A percentile compares a stretch with the other conserved stretches of the same genome.
Evolutionary conservation across 768 basidiomycete genomes (phyloP).

Genomic region (Lyophyllum decastes): DNA sequence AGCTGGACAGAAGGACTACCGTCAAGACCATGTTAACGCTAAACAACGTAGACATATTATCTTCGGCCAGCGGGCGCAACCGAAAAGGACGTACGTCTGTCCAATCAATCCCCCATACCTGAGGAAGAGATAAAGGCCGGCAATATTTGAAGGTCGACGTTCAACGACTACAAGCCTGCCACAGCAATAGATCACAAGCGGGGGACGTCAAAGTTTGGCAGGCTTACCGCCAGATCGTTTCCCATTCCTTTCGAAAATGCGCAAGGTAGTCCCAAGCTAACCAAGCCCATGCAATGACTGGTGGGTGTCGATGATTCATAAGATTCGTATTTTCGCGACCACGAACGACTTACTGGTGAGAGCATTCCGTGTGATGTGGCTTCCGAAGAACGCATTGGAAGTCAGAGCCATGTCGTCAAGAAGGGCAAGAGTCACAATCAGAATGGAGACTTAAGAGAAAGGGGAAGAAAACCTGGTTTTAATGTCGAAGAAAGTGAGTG

Average conservation of each 20-base stretch:
- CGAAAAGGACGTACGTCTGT: background rate
- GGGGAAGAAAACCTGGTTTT: too few species aligned
- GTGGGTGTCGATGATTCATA: background rate
- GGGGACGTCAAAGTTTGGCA: background rate
- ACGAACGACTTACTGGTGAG: background rate
- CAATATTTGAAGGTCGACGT: background rate
- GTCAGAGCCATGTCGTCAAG: background rate
- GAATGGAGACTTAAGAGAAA: too few species aligned
- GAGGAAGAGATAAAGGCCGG: background rate
- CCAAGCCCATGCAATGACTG: background rate
- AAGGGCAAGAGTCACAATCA: too few species aligned
- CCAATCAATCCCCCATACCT: background rate
- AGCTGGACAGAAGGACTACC: slow-evolving; percentile 2
- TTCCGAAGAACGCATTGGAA: background rate
- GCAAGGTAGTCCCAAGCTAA: background rate
- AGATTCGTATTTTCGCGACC: background rate
- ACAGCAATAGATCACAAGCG: background rate
- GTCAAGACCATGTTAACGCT: slow-evolving; percentile 6
- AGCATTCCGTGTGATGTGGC: background rate
- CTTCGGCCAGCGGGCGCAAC: background rate
- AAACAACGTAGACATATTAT: background rate
- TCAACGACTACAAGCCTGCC: background rate
- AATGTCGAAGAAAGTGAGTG: too few species aligned
- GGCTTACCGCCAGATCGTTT: background rate
- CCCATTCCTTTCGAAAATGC: background rate